Percentiles rank a stretch among this genome's conserved stretches.
phyloP scores from a whole-genome alignment of 2,329 filamentous ascomycete species.

The Kalmusia sp. region DNA sequence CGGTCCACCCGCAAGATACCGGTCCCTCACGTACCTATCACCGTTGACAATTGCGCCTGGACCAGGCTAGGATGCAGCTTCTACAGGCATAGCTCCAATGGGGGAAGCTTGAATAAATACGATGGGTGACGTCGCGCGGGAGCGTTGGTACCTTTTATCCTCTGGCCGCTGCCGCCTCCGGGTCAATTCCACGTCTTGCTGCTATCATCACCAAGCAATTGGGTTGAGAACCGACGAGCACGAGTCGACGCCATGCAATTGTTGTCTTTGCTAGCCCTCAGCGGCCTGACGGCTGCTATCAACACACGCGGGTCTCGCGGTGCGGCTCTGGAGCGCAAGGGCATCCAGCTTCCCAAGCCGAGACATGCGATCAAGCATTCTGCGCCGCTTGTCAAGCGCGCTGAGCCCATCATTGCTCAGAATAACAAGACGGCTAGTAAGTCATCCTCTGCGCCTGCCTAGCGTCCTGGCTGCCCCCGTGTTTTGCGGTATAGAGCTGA shows the following conservation, averaged over 20 bases:
- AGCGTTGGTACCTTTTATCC: not conserved
- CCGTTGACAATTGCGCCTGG: not conserved
- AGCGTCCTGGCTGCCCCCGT: too few relatives aligned
- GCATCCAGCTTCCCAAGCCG: slow-evolving; percentile 32
- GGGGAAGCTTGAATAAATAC: not conserved
- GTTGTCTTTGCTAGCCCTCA: slow-evolving; percentile 37
- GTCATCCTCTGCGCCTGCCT: too few relatives aligned
- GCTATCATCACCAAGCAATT: not conserved
- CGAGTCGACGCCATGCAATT: slow-evolving; percentile 40
- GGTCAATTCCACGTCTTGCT: not conserved
- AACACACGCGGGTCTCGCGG: slow-evolving; percentile 37
- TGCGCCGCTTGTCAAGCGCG: slow-evolving; percentile 30
- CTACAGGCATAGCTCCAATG: not conserved
- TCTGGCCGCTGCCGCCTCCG: not conserved
- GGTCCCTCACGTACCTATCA: not conserved
- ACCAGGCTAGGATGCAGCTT: not conserved
- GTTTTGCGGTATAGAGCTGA: not conserved
- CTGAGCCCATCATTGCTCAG: slow-evolving; percentile 48
- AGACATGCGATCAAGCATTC: slow-evolving; percentile 26
- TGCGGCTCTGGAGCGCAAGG: slow-evolving; percentile 33
- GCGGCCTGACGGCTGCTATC: slow-evolving; percentile 33
- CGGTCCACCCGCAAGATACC: not conserved
- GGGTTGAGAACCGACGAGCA: slow-evolving; percentile 1
- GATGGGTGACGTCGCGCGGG: slow-evolving; percentile 1
- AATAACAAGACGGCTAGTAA: slow-evolving; percentile 49